phyloP scores from a whole-genome alignment of 768 basidiomycete species.

The Tricholoma matsutake region DNA sequence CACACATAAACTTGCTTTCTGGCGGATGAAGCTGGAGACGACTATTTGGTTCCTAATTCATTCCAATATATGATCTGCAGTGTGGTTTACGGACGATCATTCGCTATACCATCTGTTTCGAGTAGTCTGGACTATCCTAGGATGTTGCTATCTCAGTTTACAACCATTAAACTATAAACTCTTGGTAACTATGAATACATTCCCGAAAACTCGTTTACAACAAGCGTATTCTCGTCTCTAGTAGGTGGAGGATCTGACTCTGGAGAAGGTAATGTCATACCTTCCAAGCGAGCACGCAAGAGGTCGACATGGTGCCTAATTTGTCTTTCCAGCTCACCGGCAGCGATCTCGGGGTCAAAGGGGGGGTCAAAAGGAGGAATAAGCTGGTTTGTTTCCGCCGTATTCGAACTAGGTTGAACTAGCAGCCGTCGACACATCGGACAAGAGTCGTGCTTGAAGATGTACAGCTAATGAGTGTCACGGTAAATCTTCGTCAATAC shows the following conservation, averaged over 20 bases:
- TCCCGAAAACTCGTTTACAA: slow-evolving; percentile 38
- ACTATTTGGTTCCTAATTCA: not conserved
- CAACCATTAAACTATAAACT: not conserved
- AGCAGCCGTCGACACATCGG: slow-evolving; percentile 60
- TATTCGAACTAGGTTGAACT: slow-evolving; percentile 19
- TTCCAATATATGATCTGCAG: not conserved
- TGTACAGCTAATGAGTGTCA: not conserved
- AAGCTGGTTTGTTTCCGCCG: slow-evolving; percentile 3
- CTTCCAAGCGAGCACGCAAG: slow-evolving; percentile 7
- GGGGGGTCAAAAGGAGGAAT: slow-evolving; percentile 1
- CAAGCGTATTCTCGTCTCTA: slow-evolving; percentile 7
- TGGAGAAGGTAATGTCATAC: not conserved
- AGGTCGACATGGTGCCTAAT: slow-evolving; percentile 6
- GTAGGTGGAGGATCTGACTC: not conserved
- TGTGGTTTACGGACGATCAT: not conserved
- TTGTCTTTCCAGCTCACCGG: slow-evolving; percentile 10
- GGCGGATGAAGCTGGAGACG: not conserved
- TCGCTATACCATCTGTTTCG: not conserved
- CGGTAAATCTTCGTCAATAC: not conserved
- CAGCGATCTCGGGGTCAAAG: slow-evolving; percentile 2
- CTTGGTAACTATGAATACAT: slow-evolving; percentile 53
- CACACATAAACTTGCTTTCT: slow-evolving; percentile 2
- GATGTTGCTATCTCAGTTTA: not conserved
- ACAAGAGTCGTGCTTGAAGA: slow-evolving; percentile 57
- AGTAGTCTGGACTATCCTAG: not conserved